A percentile compares a stretch with the other conserved stretches of the same genome.
Conservation (phyloP, 352 stramenopile genomes). For the Pythium volutum region DNA sequence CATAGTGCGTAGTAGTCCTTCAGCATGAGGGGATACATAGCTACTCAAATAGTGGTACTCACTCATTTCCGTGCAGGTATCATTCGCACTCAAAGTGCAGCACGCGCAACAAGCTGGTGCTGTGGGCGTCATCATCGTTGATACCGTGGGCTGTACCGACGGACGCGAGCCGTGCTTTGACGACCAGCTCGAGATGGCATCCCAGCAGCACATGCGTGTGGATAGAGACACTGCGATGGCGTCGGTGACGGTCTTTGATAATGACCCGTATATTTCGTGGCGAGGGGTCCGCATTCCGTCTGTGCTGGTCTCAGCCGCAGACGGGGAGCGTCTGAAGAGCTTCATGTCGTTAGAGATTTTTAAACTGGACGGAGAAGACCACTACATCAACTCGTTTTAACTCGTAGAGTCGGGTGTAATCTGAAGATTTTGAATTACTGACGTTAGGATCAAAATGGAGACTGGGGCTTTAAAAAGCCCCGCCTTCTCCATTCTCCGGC, state of each 20-base stretch:
- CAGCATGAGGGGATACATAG: neutral
- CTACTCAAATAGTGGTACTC: too few relatives aligned
- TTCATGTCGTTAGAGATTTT: conserved; percentile 14
- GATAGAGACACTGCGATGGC: neutral
- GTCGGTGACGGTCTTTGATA: neutral
- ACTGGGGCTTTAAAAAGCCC: too few relatives aligned
- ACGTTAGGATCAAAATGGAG: neutral
- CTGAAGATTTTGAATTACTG: too few relatives aligned
- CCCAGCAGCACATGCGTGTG: neutral
- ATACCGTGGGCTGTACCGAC: neutral
- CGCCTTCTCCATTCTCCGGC: too few relatives aligned
- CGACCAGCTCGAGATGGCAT: neutral
- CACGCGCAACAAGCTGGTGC: conserved; percentile 12
- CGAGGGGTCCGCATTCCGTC: conserved; percentile 9
- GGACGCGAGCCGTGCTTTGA: conserved; percentile 3
- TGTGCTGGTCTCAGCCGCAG: conserved; percentile 9
- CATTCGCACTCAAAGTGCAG: conserved; percentile 16
- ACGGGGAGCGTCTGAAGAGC: conserved; percentile 12
- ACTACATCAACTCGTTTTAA: conserved; percentile 10
- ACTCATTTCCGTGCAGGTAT: neutral
- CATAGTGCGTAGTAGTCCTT: neutral
- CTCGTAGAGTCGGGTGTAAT: neutral
- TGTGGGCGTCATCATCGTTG: conserved; percentile 9
- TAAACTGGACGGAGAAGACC: conserved; percentile 7
- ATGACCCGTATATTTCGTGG: conserved; percentile 3